phyloP scores from a whole-genome alignment of 768 basidiomycete species.

The Lactarius hengduanensis region DNA sequence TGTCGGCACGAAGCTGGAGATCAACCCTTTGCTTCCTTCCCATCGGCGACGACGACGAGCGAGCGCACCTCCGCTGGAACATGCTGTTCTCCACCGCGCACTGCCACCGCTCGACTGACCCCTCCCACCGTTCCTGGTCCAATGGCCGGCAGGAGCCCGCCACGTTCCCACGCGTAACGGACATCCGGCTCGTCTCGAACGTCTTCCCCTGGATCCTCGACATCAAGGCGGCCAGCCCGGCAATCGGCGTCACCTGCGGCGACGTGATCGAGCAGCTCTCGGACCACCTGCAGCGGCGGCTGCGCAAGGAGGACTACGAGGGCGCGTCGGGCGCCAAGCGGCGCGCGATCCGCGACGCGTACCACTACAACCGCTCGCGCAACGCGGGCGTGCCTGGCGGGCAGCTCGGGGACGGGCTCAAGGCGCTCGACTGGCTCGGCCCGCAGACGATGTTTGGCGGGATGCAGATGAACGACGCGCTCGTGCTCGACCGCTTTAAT shows the following conservation, averaged over 20 bases:
- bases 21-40: slow-evolving; percentile 70
- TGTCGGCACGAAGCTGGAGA: slow-evolving; percentile 44
- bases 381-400: slow-evolving; percentile 68
- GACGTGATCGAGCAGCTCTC: slow-evolving; percentile 60
- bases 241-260: slow-evolving; percentile 63
- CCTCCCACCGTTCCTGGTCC: slow-evolving; percentile 60
- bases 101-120: slow-evolving; percentile 63
- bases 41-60: slow-evolving; percentile 40
- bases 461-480: slow-evolving; percentile 44
- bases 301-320: slow-evolving; percentile 54
- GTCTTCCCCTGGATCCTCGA: slow-evolving; percentile 57
- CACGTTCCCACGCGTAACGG: slow-evolving; percentile 57
- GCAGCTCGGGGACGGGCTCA: slow-evolving; percentile 57
- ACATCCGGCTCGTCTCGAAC: slow-evolving; percentile 53
- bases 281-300: slow-evolving; percentile 48
- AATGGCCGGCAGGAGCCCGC: slow-evolving; percentile 63
- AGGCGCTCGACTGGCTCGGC: slow-evolving; percentile 65
- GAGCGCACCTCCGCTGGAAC: slow-evolving; percentile 65
- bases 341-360: slow-evolving; percentile 49
- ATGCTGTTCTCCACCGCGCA: slow-evolving; percentile 65
- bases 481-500: slow-evolving; percentile 43
- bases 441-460: slow-evolving; percentile 63
- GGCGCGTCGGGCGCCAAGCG: slow-evolving; percentile 39
- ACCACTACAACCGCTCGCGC: slow-evolving; percentile 65
- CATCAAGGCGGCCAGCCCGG: slow-evolving; percentile 43